A percentile compares a stretch with the other conserved stretches of the same genome.
Conservation (phyloP, 805 yeast genomes). For the Monosporozyma yasuniensis region DNA sequence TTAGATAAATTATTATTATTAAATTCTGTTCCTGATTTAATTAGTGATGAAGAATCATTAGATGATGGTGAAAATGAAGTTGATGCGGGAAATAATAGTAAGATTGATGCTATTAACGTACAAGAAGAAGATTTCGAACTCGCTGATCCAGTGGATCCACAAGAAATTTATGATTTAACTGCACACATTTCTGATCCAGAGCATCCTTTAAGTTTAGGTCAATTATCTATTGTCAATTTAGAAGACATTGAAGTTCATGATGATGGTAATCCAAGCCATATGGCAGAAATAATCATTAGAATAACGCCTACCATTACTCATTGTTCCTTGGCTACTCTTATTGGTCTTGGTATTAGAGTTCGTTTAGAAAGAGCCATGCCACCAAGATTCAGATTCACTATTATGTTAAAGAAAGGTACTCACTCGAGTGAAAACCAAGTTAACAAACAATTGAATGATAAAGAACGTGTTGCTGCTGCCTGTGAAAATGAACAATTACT, state of each 20-base stretch:
- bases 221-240: slow-evolving; percentile 84
- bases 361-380: slow-evolving; percentile 85
- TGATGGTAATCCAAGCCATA: slow-evolving; percentile 40
- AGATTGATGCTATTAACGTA: neutral
- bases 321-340: slow-evolving; percentile 90
- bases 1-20: slow-evolving; percentile 21
- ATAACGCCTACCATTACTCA: slow-evolving; percentile 98
- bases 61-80: slow-evolving; percentile 12
- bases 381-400: slow-evolving; percentile 68
- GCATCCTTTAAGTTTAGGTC: slow-evolving; percentile 91
- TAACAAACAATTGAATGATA: slow-evolving; percentile 92
- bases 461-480: slow-evolving; percentile 97
- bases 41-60: slow-evolving; percentile 13
- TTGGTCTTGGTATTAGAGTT: slow-evolving; percentile 90
- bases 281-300: slow-evolving; percentile 68
- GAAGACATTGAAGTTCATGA: slow-evolving; percentile 68
- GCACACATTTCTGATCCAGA: slow-evolving; percentile 92
- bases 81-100: slow-evolving; percentile 2
- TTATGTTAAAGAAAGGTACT: slow-evolving; percentile 78
- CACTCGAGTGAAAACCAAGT: slow-evolving; percentile 96
- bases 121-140: slow-evolving; percentile 18
- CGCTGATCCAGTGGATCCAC: slow-evolving; percentile 67
- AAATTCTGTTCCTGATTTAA: slow-evolving; percentile 20
- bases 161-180: slow-evolving; percentile 81
- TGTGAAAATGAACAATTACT: slow-evolving; percentile 92